phyloP scores from a whole-genome alignment of 768 basidiomycete species.

The Russula griseocarnosa region DNA sequence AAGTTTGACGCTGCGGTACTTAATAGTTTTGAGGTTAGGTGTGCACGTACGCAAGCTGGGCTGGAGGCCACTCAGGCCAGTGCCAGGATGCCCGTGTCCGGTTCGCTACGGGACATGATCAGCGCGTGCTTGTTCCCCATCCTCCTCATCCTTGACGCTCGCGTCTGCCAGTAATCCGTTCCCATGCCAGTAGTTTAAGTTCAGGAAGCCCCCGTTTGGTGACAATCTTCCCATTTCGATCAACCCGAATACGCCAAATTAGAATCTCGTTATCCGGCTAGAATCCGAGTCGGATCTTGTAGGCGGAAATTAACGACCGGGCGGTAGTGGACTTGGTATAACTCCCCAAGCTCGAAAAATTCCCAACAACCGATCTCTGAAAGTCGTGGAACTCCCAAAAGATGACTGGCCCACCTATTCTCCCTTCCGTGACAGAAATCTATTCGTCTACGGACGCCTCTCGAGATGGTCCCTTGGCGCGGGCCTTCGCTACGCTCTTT shows the following conservation, averaged over 20 bases:
- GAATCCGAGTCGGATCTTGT: too few relatives aligned
- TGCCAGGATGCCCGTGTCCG: neutral
- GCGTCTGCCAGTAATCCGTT: too few relatives aligned
- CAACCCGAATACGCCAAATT: neutral
- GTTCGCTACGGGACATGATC: neutral
- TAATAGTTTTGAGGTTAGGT: too few relatives aligned
- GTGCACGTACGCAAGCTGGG: neutral
- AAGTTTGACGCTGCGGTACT: too few relatives aligned
- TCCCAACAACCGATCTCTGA: neutral
- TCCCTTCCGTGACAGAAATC: constrained; percentile 20
- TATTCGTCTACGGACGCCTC: constrained; percentile 16
- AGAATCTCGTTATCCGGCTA: too few relatives aligned
- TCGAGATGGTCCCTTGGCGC: constrained; percentile 33
- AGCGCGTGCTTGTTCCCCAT: neutral
- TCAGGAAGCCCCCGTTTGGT: neutral
- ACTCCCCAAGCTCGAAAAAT: neutral
- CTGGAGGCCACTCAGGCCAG: neutral
- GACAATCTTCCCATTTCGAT: neutral
- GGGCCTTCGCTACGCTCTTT: constrained; percentile 40
- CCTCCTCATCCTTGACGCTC: too few relatives aligned
- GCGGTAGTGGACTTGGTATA: neutral
- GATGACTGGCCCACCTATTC: constrained; percentile 12
- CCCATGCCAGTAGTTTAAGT: neutral
- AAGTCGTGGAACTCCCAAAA: neutral
- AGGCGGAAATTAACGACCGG: neutral